Conservation (phyloP, 352 stramenopile species). For the Pythium myriotylum region DNA sequence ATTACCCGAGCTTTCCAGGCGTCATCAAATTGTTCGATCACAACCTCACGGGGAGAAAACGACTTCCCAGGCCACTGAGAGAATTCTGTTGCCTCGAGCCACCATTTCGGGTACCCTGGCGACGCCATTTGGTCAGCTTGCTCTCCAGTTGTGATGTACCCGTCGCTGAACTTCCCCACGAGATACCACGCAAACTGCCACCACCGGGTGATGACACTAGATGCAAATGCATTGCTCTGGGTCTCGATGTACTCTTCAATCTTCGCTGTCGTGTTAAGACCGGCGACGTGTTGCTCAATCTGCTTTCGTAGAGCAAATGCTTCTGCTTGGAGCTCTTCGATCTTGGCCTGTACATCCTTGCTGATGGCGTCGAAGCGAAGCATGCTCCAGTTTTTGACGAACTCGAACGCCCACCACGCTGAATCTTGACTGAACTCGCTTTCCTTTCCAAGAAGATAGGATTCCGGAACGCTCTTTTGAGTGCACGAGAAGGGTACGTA, state of each 20-base stretch:
- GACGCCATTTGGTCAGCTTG: slow-evolving; percentile 39
- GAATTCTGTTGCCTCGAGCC: slow-evolving; percentile 43
- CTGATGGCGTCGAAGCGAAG: slow-evolving; percentile 62
- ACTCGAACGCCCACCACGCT: slow-evolving; percentile 75
- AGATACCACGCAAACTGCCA: slow-evolving; percentile 59
- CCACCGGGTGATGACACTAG: slow-evolving; percentile 44
- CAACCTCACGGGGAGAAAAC: slow-evolving; percentile 30
- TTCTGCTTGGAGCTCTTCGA: slow-evolving; percentile 36
- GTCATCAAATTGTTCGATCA: slow-evolving; percentile 26
- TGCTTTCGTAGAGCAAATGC: slow-evolving; percentile 33
- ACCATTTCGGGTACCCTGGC: slow-evolving; percentile 55
- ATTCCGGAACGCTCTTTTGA: slow-evolving; percentile 40
- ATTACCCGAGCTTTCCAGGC: slow-evolving; percentile 10
- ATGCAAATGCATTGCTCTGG: slow-evolving; percentile 46
- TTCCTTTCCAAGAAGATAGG: slow-evolving; percentile 58
- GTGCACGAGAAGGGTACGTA: slow-evolving; percentile 59
- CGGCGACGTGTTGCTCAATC: slow-evolving; percentile 31
- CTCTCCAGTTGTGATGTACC: slow-evolving; percentile 61
- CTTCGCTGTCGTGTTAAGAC: slow-evolving; percentile 22
- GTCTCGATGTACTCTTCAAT: slow-evolving; percentile 35
- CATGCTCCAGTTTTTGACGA: slow-evolving; percentile 78
- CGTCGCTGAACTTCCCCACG: slow-evolving; percentile 55
- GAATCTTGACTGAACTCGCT: slow-evolving; percentile 51
- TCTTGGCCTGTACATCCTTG: slow-evolving; percentile 39
- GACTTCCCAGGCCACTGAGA: slow-evolving; percentile 49